Conservation (phyloP, 495 filamentous ascomycete genomes). For the Hypoxylon lienhwacheense region DNA sequence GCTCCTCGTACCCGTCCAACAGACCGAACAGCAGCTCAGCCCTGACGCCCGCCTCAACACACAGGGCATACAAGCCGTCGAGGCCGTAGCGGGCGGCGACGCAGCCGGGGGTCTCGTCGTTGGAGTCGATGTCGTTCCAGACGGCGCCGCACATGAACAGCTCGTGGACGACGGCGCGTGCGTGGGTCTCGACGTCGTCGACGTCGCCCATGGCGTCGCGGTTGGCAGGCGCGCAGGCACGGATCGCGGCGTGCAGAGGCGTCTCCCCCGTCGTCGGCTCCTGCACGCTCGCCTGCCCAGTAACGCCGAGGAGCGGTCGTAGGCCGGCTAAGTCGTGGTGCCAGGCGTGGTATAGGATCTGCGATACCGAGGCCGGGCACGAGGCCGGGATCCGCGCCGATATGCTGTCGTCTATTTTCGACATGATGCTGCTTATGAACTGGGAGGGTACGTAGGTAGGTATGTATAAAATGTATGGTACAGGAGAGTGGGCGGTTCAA, state of each 20-base stretch:
- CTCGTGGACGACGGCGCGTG: constrained; percentile 67
- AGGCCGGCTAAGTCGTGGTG: constrained; percentile 77
- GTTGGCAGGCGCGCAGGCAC: constrained; percentile 65
- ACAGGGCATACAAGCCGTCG: constrained; percentile 74
- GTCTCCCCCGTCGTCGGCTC: constrained; percentile 84
- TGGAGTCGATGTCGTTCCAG: constrained; percentile 90
- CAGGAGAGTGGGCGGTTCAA: neutral
- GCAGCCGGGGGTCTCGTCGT: constrained; percentile 90
- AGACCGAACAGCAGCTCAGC: constrained; percentile 82
- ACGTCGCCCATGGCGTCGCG: constrained; percentile 31
- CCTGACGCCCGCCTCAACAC: constrained; percentile 89
- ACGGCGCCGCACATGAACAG: constrained; percentile 87
- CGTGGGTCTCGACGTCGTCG: constrained; percentile 54
- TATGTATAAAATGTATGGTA: no score
- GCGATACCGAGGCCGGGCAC: constrained; percentile 50
- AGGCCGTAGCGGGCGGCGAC: constrained; percentile 72
- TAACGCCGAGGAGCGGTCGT: constrained; percentile 67
- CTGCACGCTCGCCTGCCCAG: constrained; percentile 70
- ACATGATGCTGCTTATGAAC: no score
- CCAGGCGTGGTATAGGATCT: constrained; percentile 77
- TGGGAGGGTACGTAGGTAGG: neutral
- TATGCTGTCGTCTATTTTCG: constrained; percentile 44
- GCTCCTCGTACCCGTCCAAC: constrained; percentile 73
- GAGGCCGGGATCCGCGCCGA: constrained; percentile 48
- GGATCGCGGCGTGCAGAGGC: constrained; percentile 88